phyloP scores from a whole-genome alignment of 345 rosid species.

The Gynandropsis gynandra region DNA sequence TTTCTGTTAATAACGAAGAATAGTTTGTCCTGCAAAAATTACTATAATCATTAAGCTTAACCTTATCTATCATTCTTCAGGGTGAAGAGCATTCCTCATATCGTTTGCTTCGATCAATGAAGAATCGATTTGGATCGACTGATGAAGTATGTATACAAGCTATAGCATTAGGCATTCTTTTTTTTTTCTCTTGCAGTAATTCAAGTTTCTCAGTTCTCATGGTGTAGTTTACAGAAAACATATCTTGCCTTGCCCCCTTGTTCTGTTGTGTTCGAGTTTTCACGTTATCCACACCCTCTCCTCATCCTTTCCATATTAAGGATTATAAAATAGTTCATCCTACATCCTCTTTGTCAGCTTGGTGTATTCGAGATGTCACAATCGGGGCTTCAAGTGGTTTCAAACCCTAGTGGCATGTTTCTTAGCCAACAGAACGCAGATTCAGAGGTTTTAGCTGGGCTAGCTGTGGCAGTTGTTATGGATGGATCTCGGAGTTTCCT shows the following conservation, averaged over 20 bases:
- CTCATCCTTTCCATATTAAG: not conserved
- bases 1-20: not conserved
- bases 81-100: constrained; percentile 80
- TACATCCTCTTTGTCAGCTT: constrained; percentile 41
- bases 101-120: constrained; percentile 88
- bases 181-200: not conserved
- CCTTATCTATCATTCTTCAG: constrained; percentile 29
- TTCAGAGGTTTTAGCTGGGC: constrained; percentile 80
- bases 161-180: constrained; percentile 1
- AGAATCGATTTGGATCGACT: constrained; percentile 89
- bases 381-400: constrained; percentile 61
- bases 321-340: not conserved
- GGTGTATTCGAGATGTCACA: constrained; percentile 91
- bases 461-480: constrained; percentile 84
- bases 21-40: constrained; percentile 9
- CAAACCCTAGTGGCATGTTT: constrained; percentile 79
- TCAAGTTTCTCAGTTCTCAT: constrained; percentile 5
- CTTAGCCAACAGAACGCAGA: constrained; percentile 59
- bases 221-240: not conserved
- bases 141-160: constrained; percentile 60
- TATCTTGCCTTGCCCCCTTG: not conserved
- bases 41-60: constrained; percentile 3
- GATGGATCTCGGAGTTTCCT: constrained; percentile 89
- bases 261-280: constrained; percentile 10
- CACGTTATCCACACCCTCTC: not conserved